Base-by-base conservation (phyloP, 129 eudicot species). In the Saposhnikovia divaricata region DNA sequence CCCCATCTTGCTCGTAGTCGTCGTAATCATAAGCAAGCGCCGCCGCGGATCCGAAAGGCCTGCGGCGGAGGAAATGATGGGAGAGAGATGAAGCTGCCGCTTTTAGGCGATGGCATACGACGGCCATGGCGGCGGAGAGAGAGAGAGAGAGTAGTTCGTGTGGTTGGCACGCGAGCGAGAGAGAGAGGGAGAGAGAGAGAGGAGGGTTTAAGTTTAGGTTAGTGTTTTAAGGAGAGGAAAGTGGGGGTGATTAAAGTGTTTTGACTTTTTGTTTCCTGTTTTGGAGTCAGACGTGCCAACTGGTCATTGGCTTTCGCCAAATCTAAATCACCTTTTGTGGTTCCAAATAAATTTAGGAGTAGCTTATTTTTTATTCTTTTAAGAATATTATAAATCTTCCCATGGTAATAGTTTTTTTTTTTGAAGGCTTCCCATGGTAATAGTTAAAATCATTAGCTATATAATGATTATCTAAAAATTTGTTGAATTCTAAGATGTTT, bases 11-110 rank as follows among this genome's bases (percentile, higher is more conserved):
- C 28, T 78, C 85, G 5, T 80, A 81, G 0, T 89, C 68, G 45
- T 78, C 48, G 79, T 83, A 82, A 27, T 90, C 91, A 82, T 85
- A 90, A 21, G 76, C 80, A 23, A 93, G 97, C 34, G 98, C 95
- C 10, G 90, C 95, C 10, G 89, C 83, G 21, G 98, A 88, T 77
- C 98, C 97, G 45, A 81, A 93, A 11, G 82, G 18, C 8, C 97
- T 90, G 61, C 42, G 80, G 34, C 76, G 77, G 46, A 85, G 39
- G 46, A 78, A 82, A 72, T 57, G 83, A 25, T 86, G 82, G 50
- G 86, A 37, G n/a, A 78, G 72, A 70, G 80, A 55, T 27, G 84
- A 77, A 3, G 77, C 82, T 4, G 89, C 88, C 39, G 44, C 80
- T 81, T 85, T 84, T 45, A 91, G 86, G 80, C 89, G 90, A 82